These are phyloP conservation scores for Collybiopsis luxurians DNA, from an alignment of 768 basidiomycete species.

Conservation along the genomic window DNA sequence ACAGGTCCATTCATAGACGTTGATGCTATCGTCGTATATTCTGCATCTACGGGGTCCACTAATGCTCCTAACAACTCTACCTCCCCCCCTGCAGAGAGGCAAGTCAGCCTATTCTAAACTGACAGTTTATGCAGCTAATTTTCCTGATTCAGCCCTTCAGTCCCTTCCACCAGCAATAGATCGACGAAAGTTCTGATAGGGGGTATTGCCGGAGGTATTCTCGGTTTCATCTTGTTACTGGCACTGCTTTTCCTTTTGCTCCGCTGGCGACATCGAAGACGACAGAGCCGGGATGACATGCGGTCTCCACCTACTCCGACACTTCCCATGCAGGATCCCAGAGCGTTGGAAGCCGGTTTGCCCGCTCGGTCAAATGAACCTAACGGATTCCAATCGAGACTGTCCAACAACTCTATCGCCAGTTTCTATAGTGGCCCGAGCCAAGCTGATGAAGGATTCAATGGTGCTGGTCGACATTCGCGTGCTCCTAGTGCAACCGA, in stretches of 20 bases:
- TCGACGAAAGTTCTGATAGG: constrained; percentile 6
- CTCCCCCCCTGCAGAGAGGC: constrained; percentile 1
- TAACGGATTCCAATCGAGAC: not conserved
- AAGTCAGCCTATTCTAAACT: constrained; percentile 4
- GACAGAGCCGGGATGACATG: not conserved
- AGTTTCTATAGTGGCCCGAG: constrained; percentile 5
- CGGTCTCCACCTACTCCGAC: constrained; percentile 26
- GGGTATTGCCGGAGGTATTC: constrained; percentile 22
- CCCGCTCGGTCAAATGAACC: constrained; percentile 13
- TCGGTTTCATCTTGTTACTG: constrained; percentile 21
- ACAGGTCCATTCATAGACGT: constrained; percentile 42
- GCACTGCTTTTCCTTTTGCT: constrained; percentile 24
- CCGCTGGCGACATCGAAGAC: constrained; percentile 22
- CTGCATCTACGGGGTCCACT: constrained; percentile 13
- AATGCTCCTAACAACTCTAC: not conserved
- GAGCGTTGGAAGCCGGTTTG: constrained; percentile 25
- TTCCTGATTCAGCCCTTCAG: not conserved
- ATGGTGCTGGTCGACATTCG: not conserved
- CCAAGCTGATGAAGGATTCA: not conserved
- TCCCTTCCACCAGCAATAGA: not conserved
- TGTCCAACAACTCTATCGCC: constrained; percentile 1
- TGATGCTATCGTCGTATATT: constrained; percentile 38
- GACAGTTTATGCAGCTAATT: too few species aligned
- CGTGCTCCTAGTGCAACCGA: not conserved
- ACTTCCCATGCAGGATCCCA: constrained; percentile 31